A percentile compares a stretch with the other conserved stretches of the same genome.
Conservation (phyloP, 257 asterid genomes). For the Perilla frutescens region DNA sequence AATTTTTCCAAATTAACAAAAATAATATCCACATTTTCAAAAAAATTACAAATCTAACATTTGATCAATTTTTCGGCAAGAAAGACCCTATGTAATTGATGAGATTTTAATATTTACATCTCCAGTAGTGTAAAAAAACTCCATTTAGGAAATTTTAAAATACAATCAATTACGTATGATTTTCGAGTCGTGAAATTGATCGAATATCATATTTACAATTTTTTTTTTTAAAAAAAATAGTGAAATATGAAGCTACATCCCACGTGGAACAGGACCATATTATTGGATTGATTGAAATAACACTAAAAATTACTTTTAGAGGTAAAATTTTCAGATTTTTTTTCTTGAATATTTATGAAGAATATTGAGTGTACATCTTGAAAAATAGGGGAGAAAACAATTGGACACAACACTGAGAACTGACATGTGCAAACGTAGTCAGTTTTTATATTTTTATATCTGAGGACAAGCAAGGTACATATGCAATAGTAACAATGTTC, state of each 20-base stretch:
- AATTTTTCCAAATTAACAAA: no score
- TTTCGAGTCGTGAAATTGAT: no score
- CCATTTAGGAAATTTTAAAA: no score
- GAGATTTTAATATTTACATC: no score
- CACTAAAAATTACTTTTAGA: neutral
- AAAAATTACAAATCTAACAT: no score
- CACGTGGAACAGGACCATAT: neutral
- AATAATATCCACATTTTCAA: no score
- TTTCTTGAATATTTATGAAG: neutral
- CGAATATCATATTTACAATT: no score
- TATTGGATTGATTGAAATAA: neutral
- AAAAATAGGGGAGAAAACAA: neutral
- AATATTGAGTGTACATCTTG: neutral
- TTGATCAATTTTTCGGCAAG: no score
- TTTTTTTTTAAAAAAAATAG: no score
- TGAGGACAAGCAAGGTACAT: conserved; percentile 45
- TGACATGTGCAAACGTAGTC: conserved; percentile 38
- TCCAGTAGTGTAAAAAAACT: no score
- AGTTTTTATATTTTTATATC: conserved; percentile 19
- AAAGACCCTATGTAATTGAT: no score
- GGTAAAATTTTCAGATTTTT: neutral
- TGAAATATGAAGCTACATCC: neutral
- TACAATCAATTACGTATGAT: no score
- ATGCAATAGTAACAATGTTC: conserved; percentile 34
- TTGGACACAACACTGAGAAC: conserved; percentile 28